These are phyloP conservation scores for Thermomucor indicae-seudaticae DNA, from an alignment of 371 early-diverging fungal genomes.

Conservation along the genomic window DNA sequence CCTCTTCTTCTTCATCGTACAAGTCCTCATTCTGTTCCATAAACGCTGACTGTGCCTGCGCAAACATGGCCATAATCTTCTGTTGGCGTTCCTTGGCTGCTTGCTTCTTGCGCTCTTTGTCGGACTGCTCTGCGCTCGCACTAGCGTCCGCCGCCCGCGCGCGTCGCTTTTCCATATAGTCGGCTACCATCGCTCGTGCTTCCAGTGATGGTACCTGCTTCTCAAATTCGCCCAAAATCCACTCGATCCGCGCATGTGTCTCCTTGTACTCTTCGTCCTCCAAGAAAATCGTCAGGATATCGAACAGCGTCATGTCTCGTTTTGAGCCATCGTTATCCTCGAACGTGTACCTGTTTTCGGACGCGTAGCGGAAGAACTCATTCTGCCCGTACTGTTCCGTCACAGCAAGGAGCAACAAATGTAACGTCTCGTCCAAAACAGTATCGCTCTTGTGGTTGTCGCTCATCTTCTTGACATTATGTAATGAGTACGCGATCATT, in stretches of 20 bases:
- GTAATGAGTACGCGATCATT: constrained; percentile 73
- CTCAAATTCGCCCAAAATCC: constrained; percentile 24
- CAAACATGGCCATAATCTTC: constrained; percentile 89
- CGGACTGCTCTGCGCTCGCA: constrained; percentile 33
- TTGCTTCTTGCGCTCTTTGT: constrained; percentile 66
- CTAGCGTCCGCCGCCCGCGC: not conserved
- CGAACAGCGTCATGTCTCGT: constrained; percentile 24
- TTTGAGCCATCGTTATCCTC: constrained; percentile 1
- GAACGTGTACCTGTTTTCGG: not conserved
- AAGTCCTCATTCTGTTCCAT: constrained; percentile 75
- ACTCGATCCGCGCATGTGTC: constrained; percentile 23
- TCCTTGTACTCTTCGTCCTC: constrained; percentile 32
- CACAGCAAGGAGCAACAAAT: constrained; percentile 55
- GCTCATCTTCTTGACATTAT: constrained; percentile 60
- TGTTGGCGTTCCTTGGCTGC: constrained; percentile 85
- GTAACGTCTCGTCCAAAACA: constrained; percentile 70
- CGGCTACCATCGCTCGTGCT: not conserved
- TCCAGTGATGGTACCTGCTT: not conserved
- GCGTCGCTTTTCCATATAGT: not conserved
- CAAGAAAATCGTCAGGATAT: constrained; percentile 22
- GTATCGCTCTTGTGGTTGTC: constrained; percentile 64
- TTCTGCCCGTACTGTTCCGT: constrained; percentile 53
- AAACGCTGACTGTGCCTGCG: constrained; percentile 82
- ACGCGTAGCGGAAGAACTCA: not conserved
- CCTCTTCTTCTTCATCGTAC: constrained; percentile 58